These are phyloP conservation scores for Croton laevigatus DNA, from an alignment of 441 rosid species.

Conservation along the genomic window DNA sequence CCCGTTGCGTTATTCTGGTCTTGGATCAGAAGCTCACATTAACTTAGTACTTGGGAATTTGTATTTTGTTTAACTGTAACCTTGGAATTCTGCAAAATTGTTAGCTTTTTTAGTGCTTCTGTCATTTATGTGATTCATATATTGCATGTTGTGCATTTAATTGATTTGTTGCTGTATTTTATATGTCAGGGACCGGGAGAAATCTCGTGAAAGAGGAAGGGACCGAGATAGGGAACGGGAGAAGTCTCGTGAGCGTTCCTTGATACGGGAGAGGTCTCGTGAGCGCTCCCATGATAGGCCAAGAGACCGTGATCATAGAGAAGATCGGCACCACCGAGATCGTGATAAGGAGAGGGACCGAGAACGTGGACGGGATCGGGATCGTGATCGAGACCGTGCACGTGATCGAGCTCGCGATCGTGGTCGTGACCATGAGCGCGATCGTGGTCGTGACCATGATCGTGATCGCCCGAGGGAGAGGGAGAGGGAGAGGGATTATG, in stretches of 20 bases:
- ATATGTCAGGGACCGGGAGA: constrained; percentile 51
- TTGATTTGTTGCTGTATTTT: not conserved
- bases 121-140: not conserved
- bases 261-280: constrained; percentile 42
- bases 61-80: not conserved
- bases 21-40: not conserved
- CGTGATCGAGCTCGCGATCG: constrained; percentile 48
- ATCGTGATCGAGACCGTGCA: constrained; percentile 38
- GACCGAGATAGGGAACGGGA: constrained; percentile 70
- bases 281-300: constrained; percentile 71
- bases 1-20: not conserved
- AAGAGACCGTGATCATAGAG: constrained; percentile 76
- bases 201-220: constrained; percentile 74
- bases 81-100: not conserved
- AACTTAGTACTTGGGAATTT: not conserved
- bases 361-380: constrained; percentile 47
- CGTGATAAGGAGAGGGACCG: constrained; percentile 65
- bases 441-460: constrained; percentile 43
- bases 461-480: constrained; percentile 48
- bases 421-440: constrained; percentile 45
- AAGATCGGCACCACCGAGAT: constrained; percentile 76
- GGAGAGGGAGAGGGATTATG: constrained; percentile 64
- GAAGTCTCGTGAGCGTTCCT: constrained; percentile 70
- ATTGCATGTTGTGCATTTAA: not conserved
- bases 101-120: not conserved